Evolutionary conservation across 345 rosid genomes (phyloP).

Genomic region (Kernera saxatilis): DNA sequence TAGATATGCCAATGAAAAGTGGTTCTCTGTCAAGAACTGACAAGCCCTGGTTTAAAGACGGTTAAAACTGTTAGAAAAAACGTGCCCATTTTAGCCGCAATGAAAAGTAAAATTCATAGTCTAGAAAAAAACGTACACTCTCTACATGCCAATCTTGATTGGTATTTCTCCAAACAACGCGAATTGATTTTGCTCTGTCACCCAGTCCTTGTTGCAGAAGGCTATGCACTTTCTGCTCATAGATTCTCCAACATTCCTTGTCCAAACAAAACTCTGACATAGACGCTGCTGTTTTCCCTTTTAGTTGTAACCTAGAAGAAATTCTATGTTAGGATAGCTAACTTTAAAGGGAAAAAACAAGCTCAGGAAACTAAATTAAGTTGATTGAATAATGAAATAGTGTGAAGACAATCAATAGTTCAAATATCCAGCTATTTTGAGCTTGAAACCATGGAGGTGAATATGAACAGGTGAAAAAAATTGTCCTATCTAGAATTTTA

Average conservation of each 20-base stretch:
- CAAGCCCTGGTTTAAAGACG: constrained; percentile 52
- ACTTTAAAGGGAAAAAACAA: background rate
- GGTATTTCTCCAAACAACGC: constrained; percentile 72
- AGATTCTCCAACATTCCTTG: constrained; percentile 83
- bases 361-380: background rate
- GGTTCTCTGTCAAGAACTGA: constrained; percentile 56
- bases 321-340: constrained; percentile 16
- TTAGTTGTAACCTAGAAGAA: constrained; percentile 57
- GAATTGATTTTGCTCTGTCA: constrained; percentile 70
- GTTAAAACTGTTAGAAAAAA: constrained; percentile 5
- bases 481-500: background rate
- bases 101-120: background rate
- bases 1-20: constrained; percentile 65
- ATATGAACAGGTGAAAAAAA: background rate
- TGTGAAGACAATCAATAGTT: background rate
- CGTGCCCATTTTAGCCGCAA: background rate
- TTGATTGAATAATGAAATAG: background rate
- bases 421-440: background rate
- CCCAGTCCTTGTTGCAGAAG: constrained; percentile 67
- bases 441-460: constrained; percentile 1
- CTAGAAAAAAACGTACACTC: constrained; percentile 40
- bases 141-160: constrained; percentile 51
- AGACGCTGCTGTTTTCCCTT: constrained; percentile 42
- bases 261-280: constrained; percentile 75
- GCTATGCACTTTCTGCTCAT: constrained; percentile 66